Evolutionary conservation across 371 early-diverging fungal species (phyloP).

Genomic region (Circinella umbellata): DNA sequence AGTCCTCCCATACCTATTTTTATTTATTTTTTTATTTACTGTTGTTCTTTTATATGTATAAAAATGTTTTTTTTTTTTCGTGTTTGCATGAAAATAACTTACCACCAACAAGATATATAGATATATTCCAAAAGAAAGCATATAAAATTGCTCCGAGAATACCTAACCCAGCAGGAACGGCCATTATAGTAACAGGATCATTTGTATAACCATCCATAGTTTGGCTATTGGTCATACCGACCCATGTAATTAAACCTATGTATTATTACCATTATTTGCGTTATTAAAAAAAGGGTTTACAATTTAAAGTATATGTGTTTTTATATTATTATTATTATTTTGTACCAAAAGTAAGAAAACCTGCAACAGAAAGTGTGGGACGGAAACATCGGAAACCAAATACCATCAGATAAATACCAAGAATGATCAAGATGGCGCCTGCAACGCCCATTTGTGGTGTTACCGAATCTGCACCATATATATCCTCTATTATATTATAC

Average conservation of each 20-base stretch:
- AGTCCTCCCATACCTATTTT: conserved; percentile 28
- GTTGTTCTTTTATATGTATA: too few relatives aligned
- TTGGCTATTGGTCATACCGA: conserved; percentile 26
- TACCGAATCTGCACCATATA: conserved; percentile 22
- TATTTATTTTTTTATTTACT: neutral
- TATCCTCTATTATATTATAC: conserved; percentile 8
- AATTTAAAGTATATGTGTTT: too few relatives aligned
- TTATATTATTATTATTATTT: neutral
- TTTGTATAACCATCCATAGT: conserved; percentile 26
- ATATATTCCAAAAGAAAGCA: conserved; percentile 25
- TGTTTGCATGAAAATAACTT: neutral
- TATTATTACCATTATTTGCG: neutral
- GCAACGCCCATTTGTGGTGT: conserved; percentile 34
- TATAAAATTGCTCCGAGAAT: conserved; percentile 27
- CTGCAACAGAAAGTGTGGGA: conserved; percentile 33
- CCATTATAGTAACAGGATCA: conserved; percentile 24
- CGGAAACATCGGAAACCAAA: conserved; percentile 43
- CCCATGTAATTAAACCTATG: conserved; percentile 30
- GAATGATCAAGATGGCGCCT: conserved; percentile 36
- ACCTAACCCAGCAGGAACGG: conserved; percentile 25
- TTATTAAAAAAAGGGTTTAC: too few relatives aligned
- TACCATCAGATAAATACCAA: conserved; percentile 36
- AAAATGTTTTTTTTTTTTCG: neutral
- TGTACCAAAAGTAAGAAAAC: conserved; percentile 43
- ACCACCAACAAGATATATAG: conserved; percentile 33